Conservation (phyloP, 2,329 filamentous ascomycete genomes). For the Achaetomium macrosporum region DNA sequence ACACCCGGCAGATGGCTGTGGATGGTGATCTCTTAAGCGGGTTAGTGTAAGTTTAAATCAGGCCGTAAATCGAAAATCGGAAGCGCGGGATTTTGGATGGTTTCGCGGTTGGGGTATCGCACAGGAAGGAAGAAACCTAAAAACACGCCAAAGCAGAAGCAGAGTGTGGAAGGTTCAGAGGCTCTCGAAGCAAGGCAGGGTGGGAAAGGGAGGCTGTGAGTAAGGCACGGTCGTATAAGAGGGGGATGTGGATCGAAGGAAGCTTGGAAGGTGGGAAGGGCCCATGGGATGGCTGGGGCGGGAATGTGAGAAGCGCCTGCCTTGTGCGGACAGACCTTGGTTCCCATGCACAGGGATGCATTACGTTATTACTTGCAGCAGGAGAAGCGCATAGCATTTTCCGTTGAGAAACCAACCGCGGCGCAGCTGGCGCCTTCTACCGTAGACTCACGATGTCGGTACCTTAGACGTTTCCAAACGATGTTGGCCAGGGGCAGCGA, state of each 20-base stretch:
- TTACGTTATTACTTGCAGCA: slow-evolving; percentile 13
- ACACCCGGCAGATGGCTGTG: slow-evolving; percentile 8
- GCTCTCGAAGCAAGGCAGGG: slow-evolving; percentile 13
- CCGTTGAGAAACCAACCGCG: slow-evolving; percentile 11
- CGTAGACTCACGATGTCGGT: slow-evolving; percentile 7
- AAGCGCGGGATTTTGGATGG: not conserved
- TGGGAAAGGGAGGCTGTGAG: slow-evolving; percentile 13
- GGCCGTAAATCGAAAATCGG: not conserved
- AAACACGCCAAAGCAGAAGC: slow-evolving; percentile 1
- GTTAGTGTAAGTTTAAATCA: not conserved
- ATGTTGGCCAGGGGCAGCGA: slow-evolving; percentile 13
- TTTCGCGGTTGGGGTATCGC: slow-evolving; percentile 8
- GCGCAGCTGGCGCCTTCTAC: slow-evolving; percentile 8
- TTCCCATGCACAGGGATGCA: slow-evolving; percentile 13
- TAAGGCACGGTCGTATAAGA: slow-evolving; percentile 14
- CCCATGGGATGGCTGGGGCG: slow-evolving; percentile 10
- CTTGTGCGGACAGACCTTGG: slow-evolving; percentile 11
- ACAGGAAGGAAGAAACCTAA: slow-evolving; percentile 4
- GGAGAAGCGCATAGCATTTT: not conserved
- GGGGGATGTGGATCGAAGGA: slow-evolving; percentile 14
- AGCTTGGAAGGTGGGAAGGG: slow-evolving; percentile 1
- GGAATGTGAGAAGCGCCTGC: slow-evolving; percentile 6
- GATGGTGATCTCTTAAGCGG: not conserved
- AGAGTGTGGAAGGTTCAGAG: slow-evolving; percentile 2
- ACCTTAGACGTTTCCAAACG: not conserved